Base-by-base conservation (phyloP, 495 filamentous ascomycete genomes). In the Ramalina peruviana region DNA sequence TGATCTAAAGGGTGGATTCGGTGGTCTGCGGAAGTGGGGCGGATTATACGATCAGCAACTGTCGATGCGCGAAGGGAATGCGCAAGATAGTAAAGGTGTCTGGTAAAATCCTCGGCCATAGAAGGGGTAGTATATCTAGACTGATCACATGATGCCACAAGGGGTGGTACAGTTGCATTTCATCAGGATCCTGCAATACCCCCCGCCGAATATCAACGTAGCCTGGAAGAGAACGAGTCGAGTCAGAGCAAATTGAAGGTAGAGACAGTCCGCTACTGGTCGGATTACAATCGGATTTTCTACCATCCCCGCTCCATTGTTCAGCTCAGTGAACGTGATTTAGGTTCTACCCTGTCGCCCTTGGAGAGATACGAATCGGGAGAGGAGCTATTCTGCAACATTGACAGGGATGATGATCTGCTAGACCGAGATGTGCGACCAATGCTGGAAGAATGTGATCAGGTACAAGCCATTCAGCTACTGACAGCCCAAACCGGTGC, bases 401-500 rank as follows among this genome's bases (percentile, higher is more conserved):
- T 95, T 17, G 87, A 97, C 58, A 80, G 80, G 54, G 89, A 95
- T 55, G 78, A 85, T 52, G 89, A 96, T 58, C 54, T 97, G 6
- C 66, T 97, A 9, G 92, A 99, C 58, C 72, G 88, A 17, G 93
- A 99, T 61, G 59, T 97, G 26, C 74, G 93, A 49, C 76, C 77
- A 1, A 94, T 94, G 59, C 78, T 80, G 1, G 92, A 99, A 66
- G 92, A 96, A 65, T 92, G 88, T 52, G 92, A 99, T 62, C 80
- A 85, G 50, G 70, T 97, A 65, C 88, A 95, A 60, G 90, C 81
- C 0, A 64, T 99, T 26, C 88, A 97, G 58, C 58, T 97, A 19
- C 74, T 96, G 44, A 72, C 84, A 0, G 73, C 78, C 11, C 67
- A 82, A 10, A 88, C 95, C 61, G 88, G 94, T 72, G 89, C 85